Percentiles rank a stretch among this genome's conserved stretches.
phyloP scores from a whole-genome alignment of 2,329 filamentous ascomycete species.

The Raffaelea deltoideospora region DNA sequence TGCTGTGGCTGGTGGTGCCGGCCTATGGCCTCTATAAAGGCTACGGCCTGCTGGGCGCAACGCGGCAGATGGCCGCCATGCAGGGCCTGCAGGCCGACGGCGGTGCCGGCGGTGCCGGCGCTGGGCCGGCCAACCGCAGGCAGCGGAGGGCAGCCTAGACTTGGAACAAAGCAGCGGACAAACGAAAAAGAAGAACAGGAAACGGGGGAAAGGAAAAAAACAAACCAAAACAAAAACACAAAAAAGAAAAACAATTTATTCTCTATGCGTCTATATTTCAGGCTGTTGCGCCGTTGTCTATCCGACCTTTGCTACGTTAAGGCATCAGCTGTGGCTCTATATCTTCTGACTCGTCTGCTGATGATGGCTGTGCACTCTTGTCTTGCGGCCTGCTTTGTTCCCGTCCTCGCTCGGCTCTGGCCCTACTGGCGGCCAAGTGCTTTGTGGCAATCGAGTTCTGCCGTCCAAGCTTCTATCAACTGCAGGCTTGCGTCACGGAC shows the following conservation, averaged over 20 bases:
- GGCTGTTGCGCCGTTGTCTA: too few relatives aligned
- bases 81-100: slow-evolving; percentile 23
- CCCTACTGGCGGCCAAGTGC: too few relatives aligned
- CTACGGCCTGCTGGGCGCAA: slow-evolving; percentile 35
- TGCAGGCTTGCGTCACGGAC: slow-evolving; percentile 38
- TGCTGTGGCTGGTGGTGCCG: slow-evolving; percentile 38
- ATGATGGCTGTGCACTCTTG: too few relatives aligned
- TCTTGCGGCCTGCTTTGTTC: not conserved
- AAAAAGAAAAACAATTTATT: not conserved
- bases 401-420: not conserved
- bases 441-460: slow-evolving; percentile 23
- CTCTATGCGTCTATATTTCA: too few relatives aligned
- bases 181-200: too few relatives aligned
- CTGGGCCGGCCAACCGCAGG: slow-evolving; percentile 32
- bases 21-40: slow-evolving; percentile 41
- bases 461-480: slow-evolving; percentile 38
- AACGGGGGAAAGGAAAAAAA: not conserved
- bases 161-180: not conserved
- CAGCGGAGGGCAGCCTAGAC: slow-evolving; percentile 36
- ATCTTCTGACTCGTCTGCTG: too few relatives aligned
- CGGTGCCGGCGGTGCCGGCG: slow-evolving; percentile 15
- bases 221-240: not conserved
- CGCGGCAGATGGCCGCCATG: slow-evolving; percentile 37
- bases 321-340: too few relatives aligned
- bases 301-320: too few relatives aligned